Conservation (phyloP, 2,329 filamentous ascomycete species). For the Aspergillus amoenus region DNA sequence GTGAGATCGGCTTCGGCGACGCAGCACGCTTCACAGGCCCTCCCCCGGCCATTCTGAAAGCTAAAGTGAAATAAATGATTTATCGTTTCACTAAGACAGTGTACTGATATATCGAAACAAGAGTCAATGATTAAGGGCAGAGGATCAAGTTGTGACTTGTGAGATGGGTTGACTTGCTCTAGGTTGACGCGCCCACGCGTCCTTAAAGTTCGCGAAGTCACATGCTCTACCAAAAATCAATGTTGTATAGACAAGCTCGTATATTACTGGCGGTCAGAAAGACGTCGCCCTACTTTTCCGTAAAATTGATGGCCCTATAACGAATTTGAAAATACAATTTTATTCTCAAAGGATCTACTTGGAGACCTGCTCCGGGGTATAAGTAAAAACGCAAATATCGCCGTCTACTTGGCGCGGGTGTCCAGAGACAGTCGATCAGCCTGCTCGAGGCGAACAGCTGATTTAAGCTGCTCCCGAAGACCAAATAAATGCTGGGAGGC, state of each 20-base stretch:
- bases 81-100: background rate
- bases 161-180: background rate
- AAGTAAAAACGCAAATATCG: conserved; percentile 15
- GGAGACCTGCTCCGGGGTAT: conserved; percentile 20
- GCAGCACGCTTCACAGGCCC: conserved; percentile 35
- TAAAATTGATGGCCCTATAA: background rate
- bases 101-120: background rate
- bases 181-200: conserved; percentile 25
- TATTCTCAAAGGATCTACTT: conserved; percentile 11
- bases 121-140: background rate
- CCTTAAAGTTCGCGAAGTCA: conserved; percentile 38
- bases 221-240: conserved; percentile 26
- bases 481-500: conserved; percentile 56
- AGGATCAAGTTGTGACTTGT: background rate
- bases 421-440: conserved; percentile 61
- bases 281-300: background rate
- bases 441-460: conserved; percentile 55
- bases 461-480: conserved; percentile 56
- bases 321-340: background rate
- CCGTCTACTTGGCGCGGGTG: conserved; percentile 55
- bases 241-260: background rate
- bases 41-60: conserved; percentile 27
- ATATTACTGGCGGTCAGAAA: background rate
- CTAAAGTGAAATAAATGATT: background rate
- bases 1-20: conserved; percentile 51